Base-by-base conservation (phyloP, 495 filamentous ascomycete species). In the Hypoxylon fuscum region DNA sequence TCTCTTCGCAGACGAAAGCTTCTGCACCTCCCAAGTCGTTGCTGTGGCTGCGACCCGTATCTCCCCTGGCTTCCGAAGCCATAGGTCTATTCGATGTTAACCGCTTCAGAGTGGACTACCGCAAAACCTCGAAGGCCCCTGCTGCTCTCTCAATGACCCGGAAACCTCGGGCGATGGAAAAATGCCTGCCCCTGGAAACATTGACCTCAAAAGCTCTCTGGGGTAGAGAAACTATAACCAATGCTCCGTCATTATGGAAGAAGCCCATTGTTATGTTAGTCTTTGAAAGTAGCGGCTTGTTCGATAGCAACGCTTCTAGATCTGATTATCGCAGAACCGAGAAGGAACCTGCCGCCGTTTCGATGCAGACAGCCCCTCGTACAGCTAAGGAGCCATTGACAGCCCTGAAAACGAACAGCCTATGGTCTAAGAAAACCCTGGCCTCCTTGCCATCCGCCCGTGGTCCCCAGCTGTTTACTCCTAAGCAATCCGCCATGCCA, bases 271-370 rank as follows among this genome's bases (percentile, higher is more conserved):
- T 47, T 12, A 20, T 40, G 21, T 40, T 57, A 14, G 31, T 37
- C 15, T 32, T 55, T 6, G 49, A 64, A 15, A 37, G 18, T 3
- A 25, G 47, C 43, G 71, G 66, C 22, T 37, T 76, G 20, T 76
- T 74, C 21, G 61, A 64, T 23, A 49, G 32, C 14, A 49, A 63
- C 20, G 10, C 53, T 42, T 38, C 51, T 22, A 67, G 71, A 15
- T 38, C 43, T 10, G 62, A 66, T 29, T 73, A 56, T 53, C 75
- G 75, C 17, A 72, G 69, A 22, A 77, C 74, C 11, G 38, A 69
- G 17, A 59, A 71, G 56, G 68, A 74, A 50, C 73, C 75, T 37
- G 74, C 70, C 34, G 75, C 74, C 32, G 62, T 68, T 45, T 44
- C 63, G 18, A 68, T 73, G 47, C 56, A 54, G 23, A 72, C 62